Percentiles rank a stretch among this genome's conserved stretches.
Evolutionary conservation across 768 basidiomycete genomes (phyloP).

Genomic region (Lepiota venenata): DNA sequence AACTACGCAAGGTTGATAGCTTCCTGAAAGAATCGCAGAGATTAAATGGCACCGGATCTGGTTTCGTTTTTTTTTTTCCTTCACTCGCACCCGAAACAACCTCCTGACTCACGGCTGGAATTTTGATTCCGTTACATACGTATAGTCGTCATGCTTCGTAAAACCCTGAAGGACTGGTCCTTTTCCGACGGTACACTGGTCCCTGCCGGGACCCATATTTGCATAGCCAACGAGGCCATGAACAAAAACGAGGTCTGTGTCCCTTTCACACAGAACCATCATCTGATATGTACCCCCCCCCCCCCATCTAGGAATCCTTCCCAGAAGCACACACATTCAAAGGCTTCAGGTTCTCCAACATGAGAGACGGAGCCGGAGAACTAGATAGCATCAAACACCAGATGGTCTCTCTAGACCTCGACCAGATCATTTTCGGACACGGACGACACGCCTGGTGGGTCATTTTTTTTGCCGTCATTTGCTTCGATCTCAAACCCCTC

Average conservation of each 20-base stretch:
- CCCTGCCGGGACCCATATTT: conserved; percentile 19
- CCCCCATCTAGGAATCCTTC: conserved; percentile 28
- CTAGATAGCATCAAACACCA: conserved; percentile 31
- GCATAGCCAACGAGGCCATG: conserved; percentile 22
- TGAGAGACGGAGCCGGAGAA: conserved; percentile 26
- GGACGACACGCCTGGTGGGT: conserved; percentile 32
- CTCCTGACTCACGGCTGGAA: too few relatives aligned
- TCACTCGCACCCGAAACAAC: too few relatives aligned
- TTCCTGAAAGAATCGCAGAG: conserved; percentile 36
- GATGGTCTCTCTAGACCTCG: conserved; percentile 24
- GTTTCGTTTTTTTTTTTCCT: neutral
- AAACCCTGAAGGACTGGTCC: conserved; percentile 33
- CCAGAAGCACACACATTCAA: conserved; percentile 39
- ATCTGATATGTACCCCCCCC: neutral
- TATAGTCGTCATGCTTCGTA: conserved; percentile 30
- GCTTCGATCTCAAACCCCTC: neutral
- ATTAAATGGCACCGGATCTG: neutral
- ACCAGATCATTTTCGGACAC: conserved; percentile 36
- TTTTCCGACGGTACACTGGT: conserved; percentile 38
- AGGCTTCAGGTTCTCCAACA: conserved; percentile 43
- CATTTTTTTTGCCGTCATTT: too few relatives aligned
- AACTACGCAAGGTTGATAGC: conserved; percentile 42
- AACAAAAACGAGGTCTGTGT: conserved; percentile 26
- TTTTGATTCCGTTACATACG: neutral
- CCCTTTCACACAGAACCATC: neutral